These are phyloP conservation scores for Talinum fruticosum DNA, from an alignment of 148 eudicot genomes.

Conservation along the genomic window DNA sequence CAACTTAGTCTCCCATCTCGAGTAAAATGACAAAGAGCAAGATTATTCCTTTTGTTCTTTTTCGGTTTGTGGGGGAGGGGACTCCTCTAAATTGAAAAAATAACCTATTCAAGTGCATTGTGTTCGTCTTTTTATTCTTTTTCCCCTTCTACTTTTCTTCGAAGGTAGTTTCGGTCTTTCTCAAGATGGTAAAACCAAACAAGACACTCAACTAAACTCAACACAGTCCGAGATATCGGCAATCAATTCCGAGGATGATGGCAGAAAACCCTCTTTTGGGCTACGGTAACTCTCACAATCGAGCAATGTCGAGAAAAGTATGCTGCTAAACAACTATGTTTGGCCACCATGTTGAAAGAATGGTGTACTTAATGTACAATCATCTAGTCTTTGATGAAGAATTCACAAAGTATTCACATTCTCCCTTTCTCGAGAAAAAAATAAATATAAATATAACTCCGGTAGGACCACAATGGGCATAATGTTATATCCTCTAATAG, in stretches of 20 bases:
- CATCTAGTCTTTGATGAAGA: neutral
- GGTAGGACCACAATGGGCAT: no score
- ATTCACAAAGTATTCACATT: no score
- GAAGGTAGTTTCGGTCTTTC: neutral
- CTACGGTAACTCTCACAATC: no score
- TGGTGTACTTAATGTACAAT: neutral
- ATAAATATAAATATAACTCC: no score
- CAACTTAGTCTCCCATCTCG: neutral
- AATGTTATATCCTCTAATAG: no score
- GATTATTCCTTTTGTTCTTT: neutral
- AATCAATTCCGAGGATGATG: constrained; percentile 6
- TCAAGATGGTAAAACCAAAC: neutral
- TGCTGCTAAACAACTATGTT: no score
- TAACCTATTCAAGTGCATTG: neutral
- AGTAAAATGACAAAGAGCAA: neutral
- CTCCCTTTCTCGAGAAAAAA: no score
- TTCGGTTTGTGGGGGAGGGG: neutral
- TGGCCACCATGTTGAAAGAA: neutral
- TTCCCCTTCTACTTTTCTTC: neutral
- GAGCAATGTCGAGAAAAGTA: no score
- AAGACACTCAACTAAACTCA: neutral
- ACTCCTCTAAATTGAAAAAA: neutral
- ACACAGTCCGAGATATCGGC: neutral
- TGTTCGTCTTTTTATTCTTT: no score
- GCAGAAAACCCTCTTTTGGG: neutral